Evolutionary conservation across 495 filamentous ascomycete genomes (phyloP).

Genomic region (Cairneyella variabilis): DNA sequence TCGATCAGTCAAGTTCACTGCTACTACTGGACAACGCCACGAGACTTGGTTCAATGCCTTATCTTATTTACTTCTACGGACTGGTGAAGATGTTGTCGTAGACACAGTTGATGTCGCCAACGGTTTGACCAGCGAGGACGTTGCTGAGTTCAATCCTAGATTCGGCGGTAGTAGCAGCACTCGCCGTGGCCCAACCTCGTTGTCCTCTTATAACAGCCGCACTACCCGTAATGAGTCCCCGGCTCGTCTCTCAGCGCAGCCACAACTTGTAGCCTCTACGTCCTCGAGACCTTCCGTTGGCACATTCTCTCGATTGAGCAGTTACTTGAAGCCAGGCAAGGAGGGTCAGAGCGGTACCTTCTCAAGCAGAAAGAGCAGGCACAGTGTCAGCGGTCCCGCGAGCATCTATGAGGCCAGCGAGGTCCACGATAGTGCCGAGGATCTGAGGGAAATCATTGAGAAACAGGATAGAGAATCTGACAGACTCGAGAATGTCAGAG

Average conservation of each 20-base stretch:
- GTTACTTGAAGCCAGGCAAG: slow-evolving; percentile 25
- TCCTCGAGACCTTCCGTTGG: slow-evolving; percentile 24
- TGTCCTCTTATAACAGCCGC: slow-evolving; percentile 81
- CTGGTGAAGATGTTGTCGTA: slow-evolving; percentile 52
- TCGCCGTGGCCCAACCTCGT: slow-evolving; percentile 55
- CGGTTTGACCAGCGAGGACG: slow-evolving; percentile 66
- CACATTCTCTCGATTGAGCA: slow-evolving; percentile 35
- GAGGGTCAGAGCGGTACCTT: slow-evolving; percentile 12
- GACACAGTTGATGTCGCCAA: slow-evolving; percentile 54
- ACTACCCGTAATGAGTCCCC: slow-evolving; percentile 59
- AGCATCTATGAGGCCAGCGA: slow-evolving; percentile 69
- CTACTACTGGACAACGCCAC: slow-evolving; percentile 86
- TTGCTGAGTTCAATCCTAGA: slow-evolving; percentile 84
- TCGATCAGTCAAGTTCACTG: slow-evolving; percentile 85
- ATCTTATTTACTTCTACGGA: slow-evolving; percentile 83
- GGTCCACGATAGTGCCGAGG: slow-evolving; percentile 73
- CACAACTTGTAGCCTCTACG: slow-evolving; percentile 19
- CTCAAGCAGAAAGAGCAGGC: slow-evolving; percentile 22
- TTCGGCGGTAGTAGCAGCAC: slow-evolving; percentile 51
- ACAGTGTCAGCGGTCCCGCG: slow-evolving; percentile 22
- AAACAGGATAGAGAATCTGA: slow-evolving; percentile 69
- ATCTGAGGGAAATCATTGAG: slow-evolving; percentile 71
- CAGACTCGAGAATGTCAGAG: slow-evolving; percentile 87
- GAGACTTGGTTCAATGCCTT: slow-evolving; percentile 99
- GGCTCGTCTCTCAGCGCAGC: slow-evolving; percentile 28